Conservation (phyloP, 768 basidiomycete genomes). For the Piloderma croceum region DNA sequence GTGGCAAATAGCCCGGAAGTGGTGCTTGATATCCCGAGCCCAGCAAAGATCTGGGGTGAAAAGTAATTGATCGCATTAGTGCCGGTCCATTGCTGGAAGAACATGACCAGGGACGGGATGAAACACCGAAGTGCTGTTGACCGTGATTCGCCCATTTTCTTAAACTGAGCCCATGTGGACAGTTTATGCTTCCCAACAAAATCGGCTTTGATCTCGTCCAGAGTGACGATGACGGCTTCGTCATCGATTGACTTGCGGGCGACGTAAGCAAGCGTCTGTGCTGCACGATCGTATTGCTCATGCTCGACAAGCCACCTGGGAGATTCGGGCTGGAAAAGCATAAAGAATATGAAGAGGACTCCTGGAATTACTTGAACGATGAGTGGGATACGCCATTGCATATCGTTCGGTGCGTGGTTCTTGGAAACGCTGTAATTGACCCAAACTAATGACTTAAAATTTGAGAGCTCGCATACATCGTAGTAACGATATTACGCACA, state of each 20-base stretch:
- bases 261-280: conserved; percentile 32
- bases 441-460: conserved; percentile 40
- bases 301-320: conserved; percentile 53
- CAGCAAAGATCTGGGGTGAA: conserved; percentile 45
- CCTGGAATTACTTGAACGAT: conserved; percentile 49
- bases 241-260: conserved; percentile 29
- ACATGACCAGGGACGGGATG: conserved; percentile 43
- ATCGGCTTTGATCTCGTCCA: conserved; percentile 46
- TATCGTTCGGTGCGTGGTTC: conserved; percentile 30
- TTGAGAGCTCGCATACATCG: too few relatives aligned
- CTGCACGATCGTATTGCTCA: conserved; percentile 37
- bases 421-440: conserved; percentile 41
- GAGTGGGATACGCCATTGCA: conserved; percentile 51
- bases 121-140: conserved; percentile 38
- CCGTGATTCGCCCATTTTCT: conserved; percentile 40
- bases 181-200: conserved; percentile 36
- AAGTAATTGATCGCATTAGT: conserved; percentile 54
- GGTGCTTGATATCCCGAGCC: conserved; percentile 40
- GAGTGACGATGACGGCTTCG: conserved; percentile 27
- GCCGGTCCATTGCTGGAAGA: conserved; percentile 48
- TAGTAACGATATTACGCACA: conserved; percentile 18
- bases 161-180: conserved; percentile 31
- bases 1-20: conserved; percentile 44
- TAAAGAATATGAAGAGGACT: conserved; percentile 39
- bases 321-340: conserved; percentile 49